Conservation (phyloP, 805 yeast species). For the Lachancea waltii region DNA sequence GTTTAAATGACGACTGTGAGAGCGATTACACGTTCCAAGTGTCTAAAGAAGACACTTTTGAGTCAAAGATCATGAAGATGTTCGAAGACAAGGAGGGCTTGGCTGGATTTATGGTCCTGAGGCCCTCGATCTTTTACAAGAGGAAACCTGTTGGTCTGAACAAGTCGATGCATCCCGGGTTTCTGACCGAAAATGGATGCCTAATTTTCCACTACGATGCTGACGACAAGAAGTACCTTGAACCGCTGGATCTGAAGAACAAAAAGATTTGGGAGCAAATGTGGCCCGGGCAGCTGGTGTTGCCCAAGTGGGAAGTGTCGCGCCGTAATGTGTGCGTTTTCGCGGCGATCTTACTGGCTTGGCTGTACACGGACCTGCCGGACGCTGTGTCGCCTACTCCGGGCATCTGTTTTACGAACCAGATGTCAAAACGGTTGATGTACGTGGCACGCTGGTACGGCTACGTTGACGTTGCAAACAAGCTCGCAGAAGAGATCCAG, state of each 20-base stretch:
- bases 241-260: conserved; percentile 43
- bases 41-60: conserved; percentile 50
- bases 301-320: conserved; percentile 30
- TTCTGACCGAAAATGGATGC: conserved; percentile 76
- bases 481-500: conserved; percentile 45
- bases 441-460: conserved; percentile 32
- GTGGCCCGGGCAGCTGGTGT: conserved; percentile 87
- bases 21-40: conserved; percentile 86
- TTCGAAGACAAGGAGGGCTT: conserved; percentile 37
- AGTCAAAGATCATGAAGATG: conserved; percentile 47
- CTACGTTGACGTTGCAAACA: conserved; percentile 38
- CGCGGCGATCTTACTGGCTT: conserved; percentile 38
- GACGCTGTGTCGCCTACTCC: conserved; percentile 88
- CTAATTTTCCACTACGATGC: conserved; percentile 62
- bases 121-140: conserved; percentile 73
- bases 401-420: conserved; percentile 71
- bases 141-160: conserved; percentile 57
- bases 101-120: conserved; percentile 59
- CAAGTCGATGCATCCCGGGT: conserved; percentile 58
- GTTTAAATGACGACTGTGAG: conserved; percentile 79
- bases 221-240: conserved; percentile 39
- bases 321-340: conserved; percentile 14
- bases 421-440: conserved; percentile 36
- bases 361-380: conserved; percentile 95
- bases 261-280: conserved; percentile 49